Evolutionary conservation across 208 protist species (phyloP), one percentile per base, ranked within the genome.

Genomic region (Trypanosoma grayi): DNA sequence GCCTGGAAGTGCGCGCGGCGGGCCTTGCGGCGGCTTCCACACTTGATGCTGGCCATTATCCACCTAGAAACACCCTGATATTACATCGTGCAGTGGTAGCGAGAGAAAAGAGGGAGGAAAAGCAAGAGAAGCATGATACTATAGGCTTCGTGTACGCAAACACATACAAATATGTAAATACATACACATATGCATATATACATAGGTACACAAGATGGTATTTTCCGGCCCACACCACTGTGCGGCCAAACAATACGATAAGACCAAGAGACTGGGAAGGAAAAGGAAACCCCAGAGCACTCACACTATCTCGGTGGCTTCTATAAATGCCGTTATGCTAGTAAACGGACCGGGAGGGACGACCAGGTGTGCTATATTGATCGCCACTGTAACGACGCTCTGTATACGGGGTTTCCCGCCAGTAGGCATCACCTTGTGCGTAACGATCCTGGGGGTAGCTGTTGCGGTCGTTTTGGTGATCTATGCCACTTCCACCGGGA

Each of bases 1-100:
- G 98, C 98, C 74, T 90, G 92, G 92, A 99, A 99, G 93, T 99
- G 97, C 20, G 98, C 98, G 80, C 99, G 99, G 75, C 98, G 92
- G 65, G 75, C 75, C 90, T 99, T 99, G 50, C 98, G 89, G 67
- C 98, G 88, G 77, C 77, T 91, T 61, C 68, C 81, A 73, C 85
- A 92, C 87, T 94, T 94, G 60, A 89, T 91, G 62, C 83, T 90
- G 46, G 70, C 82, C 86, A 92, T 93, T 48, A 52, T 50, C 47
- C 25, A 59, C 60, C 62, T 44, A 70, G 61, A 67, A 59, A 67
- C 66, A 64, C 66, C n/a, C n/a, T n/a, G n/a, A n/a, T n/a, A n/a
- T n/a, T n/a, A n/a, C n/a, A n/a, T n/a, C 66, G 14, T 50, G 27
- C 14, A 57, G 34, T 22, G 16, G 60, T 25, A 41, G 25, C 18